These are phyloP conservation scores for Hemisphaericaspora nanyangensis DNA, from an alignment of 805 yeast species.

Conservation along the genomic window DNA sequence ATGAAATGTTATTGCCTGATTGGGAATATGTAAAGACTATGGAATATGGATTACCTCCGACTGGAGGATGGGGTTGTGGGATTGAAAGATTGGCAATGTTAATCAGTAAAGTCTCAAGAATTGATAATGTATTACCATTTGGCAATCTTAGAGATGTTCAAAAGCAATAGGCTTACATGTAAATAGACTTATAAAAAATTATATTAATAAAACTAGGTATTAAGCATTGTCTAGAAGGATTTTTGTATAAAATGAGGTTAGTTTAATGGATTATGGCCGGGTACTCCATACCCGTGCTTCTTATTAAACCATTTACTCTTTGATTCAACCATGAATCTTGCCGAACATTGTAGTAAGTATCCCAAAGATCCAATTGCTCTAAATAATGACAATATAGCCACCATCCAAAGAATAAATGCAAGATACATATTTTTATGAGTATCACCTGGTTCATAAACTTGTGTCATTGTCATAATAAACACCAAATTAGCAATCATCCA, in stretches of 20 bases:
- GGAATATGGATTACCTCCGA: constrained; percentile 96
- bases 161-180: constrained; percentile 3
- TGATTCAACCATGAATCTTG: constrained; percentile 36
- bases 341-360: constrained; percentile 48
- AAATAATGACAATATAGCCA: constrained; percentile 76
- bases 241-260: neutral
- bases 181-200: neutral
- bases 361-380: constrained; percentile 80
- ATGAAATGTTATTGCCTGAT: constrained; percentile 70
- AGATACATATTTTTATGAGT: constrained; percentile 63
- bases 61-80: constrained; percentile 98
- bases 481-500: constrained; percentile 87
- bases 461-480: constrained; percentile 82
- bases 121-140: constrained; percentile 72
- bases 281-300: constrained; percentile 33
- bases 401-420: constrained; percentile 86
- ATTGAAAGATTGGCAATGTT: constrained; percentile 85
- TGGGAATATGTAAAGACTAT: constrained; percentile 63
- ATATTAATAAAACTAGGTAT: neutral
- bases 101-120: constrained; percentile 58
- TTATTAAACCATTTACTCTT: constrained; percentile 40
- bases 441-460: constrained; percentile 68
- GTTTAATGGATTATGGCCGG: constrained; percentile 34
- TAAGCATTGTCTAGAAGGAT: neutral
- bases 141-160: constrained; percentile 68